phyloP scores from a whole-genome alignment of 345 rosid genomes.

The Crucihimalaya himalaica region DNA sequence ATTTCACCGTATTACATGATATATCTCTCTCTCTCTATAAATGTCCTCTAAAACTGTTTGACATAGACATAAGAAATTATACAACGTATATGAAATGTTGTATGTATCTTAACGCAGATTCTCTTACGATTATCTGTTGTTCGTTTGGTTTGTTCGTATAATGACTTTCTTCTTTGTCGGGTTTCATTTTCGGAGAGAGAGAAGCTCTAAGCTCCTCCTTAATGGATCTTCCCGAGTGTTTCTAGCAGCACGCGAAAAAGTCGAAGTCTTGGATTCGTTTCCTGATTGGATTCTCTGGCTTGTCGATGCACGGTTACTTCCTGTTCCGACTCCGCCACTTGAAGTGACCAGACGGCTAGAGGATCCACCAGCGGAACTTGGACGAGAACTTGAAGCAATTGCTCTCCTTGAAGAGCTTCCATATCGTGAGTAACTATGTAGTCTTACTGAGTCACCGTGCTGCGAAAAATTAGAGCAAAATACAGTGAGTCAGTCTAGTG shows the following conservation, averaged over 20 bases:
- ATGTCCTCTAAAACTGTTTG: not conserved
- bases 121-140: slow-evolving; percentile 11
- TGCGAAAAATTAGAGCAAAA: slow-evolving; percentile 32
- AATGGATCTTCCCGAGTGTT: slow-evolving; percentile 53
- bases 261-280: slow-evolving; percentile 49
- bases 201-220: slow-evolving; percentile 69
- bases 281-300: slow-evolving; percentile 58
- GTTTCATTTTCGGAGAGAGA: slow-evolving; percentile 59
- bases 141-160: slow-evolving; percentile 1
- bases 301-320: slow-evolving; percentile 51
- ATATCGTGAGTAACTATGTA: slow-evolving; percentile 54
- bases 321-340: slow-evolving; percentile 47
- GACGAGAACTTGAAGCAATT: slow-evolving; percentile 56
- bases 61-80: not conserved
- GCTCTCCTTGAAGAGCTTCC: slow-evolving; percentile 75
- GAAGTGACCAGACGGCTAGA: slow-evolving; percentile 60
- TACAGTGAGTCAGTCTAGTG: not conserved
- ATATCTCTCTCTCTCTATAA: not conserved
- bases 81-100: not conserved
- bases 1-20: not conserved
- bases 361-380: slow-evolving; percentile 69
- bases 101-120: not conserved
- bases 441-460: slow-evolving; percentile 52
- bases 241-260: slow-evolving; percentile 56
- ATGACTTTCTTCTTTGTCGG: not conserved